phyloP scores from a whole-genome alignment of 31 red algal genomes.

The Asparagopsis taxiformis region DNA sequence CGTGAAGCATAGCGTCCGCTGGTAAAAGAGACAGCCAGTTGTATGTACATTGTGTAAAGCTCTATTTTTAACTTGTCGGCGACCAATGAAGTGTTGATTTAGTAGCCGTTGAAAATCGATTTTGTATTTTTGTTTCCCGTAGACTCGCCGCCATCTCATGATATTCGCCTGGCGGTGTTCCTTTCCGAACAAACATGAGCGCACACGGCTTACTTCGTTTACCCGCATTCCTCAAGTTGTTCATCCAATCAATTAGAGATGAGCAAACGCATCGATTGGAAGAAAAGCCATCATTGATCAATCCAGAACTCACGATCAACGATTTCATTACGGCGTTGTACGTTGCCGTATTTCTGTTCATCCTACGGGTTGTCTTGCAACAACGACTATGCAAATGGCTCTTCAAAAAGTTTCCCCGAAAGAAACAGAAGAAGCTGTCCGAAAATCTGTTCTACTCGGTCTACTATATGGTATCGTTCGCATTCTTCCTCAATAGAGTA shows the following conservation, averaged over 20 bases:
- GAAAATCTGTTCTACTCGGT: constrained; percentile 90
- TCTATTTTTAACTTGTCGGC: neutral
- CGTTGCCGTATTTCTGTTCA: constrained; percentile 19
- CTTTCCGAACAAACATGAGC: no score
- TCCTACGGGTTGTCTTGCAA: constrained; percentile 34
- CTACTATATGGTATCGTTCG: constrained; percentile 68
- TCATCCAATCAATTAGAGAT: constrained; percentile 3
- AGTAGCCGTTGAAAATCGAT: no score
- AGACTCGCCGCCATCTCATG: no score
- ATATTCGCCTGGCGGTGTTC: no score
- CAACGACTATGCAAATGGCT: constrained; percentile 16
- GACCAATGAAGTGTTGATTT: no score
- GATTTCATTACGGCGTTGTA: constrained; percentile 15
- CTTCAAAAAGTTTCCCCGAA: constrained; percentile 18
- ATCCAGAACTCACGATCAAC: constrained; percentile 9
- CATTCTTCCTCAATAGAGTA: constrained; percentile 39
- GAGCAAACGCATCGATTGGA: constrained; percentile 19
- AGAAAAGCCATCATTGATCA: constrained; percentile 11
- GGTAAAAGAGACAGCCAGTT: neutral
- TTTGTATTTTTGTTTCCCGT: no score
- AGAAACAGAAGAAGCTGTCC: constrained; percentile 53
- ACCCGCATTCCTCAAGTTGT: constrained; percentile 13
- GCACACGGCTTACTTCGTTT: constrained; percentile 35
- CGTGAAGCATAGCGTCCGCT: neutral
- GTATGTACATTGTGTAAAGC: constrained; percentile 3